Conservation (phyloP, 805 yeast genomes). For the Hanseniaspora jakobsenii region DNA sequence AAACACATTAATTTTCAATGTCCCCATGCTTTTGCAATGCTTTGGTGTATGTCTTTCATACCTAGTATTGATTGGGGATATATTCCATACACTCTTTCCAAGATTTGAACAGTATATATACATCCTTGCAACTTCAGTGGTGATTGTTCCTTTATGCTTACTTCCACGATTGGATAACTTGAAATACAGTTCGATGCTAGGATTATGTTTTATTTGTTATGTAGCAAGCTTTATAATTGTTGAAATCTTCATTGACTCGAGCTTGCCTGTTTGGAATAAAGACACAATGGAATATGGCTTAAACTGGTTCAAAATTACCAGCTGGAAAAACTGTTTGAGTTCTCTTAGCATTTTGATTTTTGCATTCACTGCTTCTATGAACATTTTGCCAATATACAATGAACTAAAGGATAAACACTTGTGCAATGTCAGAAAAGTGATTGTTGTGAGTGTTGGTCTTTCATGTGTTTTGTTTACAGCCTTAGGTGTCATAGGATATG, state of each 20-base stretch:
- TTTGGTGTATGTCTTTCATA: conserved; percentile 68
- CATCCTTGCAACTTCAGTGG: conserved; percentile 30
- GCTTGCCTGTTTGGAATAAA: conserved; percentile 23
- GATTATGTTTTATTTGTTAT: conserved; percentile 54
- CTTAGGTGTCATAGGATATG: conserved; percentile 59
- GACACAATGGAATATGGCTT: conserved; percentile 13
- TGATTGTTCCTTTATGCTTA: conserved; percentile 54
- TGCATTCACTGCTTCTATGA: conserved; percentile 75
- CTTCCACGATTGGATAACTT: conserved; percentile 54
- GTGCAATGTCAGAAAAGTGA: conserved; percentile 36
- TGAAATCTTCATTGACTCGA: conserved; percentile 33
- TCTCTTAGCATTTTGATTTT: conserved; percentile 65
- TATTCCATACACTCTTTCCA: conserved; percentile 54
- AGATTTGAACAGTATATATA: conserved; percentile 34
- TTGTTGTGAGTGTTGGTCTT: conserved; percentile 37
- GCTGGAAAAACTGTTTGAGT: conserved; percentile 37
- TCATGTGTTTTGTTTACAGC: conserved; percentile 47
- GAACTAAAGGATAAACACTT: conserved; percentile 49
- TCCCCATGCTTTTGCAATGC: conserved; percentile 64
- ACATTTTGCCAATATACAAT: conserved; percentile 62
- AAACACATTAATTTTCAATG: conserved; percentile 57
- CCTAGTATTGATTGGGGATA: conserved; percentile 62
- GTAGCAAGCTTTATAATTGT: conserved; percentile 43
- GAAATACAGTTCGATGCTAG: conserved; percentile 59
- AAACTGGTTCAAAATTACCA: conserved; percentile 32